phyloP scores from a whole-genome alignment of 2,329 filamentous ascomycete species.

The Tolypocladium endophyticum region DNA sequence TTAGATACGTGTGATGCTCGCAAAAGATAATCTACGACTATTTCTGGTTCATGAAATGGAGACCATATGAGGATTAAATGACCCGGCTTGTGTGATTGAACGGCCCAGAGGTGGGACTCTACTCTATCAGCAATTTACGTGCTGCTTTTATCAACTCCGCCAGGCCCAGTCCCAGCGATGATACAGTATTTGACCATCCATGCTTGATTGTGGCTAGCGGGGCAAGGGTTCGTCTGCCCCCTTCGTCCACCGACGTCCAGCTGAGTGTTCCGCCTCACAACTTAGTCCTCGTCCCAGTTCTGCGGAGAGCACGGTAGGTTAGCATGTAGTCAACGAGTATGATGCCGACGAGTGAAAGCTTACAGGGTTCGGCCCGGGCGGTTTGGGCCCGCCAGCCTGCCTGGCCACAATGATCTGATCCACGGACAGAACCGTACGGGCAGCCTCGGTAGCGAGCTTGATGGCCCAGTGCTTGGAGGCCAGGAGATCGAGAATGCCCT shows the following conservation, averaged over 20 bases:
- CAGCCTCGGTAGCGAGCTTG: conserved; percentile 89
- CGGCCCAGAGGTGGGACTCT: neutral
- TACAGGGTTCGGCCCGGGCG: conserved; percentile 79
- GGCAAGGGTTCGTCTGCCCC: neutral
- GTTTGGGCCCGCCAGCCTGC: conserved; percentile 95
- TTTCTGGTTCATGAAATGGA: neutral
- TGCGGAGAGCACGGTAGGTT: conserved; percentile 15
- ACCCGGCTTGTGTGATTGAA: neutral
- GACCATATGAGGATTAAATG: neutral
- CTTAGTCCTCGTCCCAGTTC: conserved; percentile 56
- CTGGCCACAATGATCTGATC: conserved; percentile 98
- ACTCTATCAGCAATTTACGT: neutral
- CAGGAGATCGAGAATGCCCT: conserved; percentile 86
- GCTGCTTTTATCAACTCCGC: neutral
- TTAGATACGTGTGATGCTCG: neutral
- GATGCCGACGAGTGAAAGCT: conserved; percentile 13
- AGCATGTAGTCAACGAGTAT: conserved; percentile 8
- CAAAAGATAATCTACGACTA: neutral
- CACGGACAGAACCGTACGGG: conserved; percentile 85
- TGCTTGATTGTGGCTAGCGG: conserved; percentile 2
- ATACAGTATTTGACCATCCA: conserved; percentile 14
- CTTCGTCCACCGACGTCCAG: neutral
- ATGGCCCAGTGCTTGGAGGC: conserved; percentile 94
- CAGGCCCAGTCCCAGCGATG: neutral
- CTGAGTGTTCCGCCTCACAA: neutral